phyloP scores from a whole-genome alignment of 2,329 filamentous ascomycete genomes.

The Hawksworthiomyces lignivorus region DNA sequence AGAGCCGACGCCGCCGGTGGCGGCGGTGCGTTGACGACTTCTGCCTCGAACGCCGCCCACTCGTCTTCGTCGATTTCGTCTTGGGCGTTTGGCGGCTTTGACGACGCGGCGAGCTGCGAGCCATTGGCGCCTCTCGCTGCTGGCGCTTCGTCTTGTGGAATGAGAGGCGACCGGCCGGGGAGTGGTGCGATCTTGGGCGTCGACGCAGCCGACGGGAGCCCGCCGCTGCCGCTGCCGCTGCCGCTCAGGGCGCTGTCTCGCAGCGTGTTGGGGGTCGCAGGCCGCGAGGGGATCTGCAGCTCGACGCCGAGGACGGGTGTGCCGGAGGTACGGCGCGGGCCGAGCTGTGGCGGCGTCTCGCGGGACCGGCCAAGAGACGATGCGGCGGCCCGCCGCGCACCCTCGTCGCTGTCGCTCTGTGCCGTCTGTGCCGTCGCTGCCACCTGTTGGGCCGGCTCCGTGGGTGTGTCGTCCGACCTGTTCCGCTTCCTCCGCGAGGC shows the following conservation, averaged over 20 bases:
- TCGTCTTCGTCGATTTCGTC: conserved; percentile 60
- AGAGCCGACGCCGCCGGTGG: conserved; percentile 21
- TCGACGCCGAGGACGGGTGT: conserved; percentile 50
- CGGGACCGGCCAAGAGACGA: no score
- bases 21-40: conserved; percentile 49
- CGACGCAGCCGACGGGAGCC: conserved; percentile 30
- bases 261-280: conserved; percentile 47
- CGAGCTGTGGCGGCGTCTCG: no score
- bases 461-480: conserved; percentile 27
- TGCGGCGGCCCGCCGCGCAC: conserved; percentile 11
- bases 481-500: conserved; percentile 38
- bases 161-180: conserved; percentile 30
- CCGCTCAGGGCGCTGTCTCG: conserved; percentile 15
- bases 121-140: conserved; percentile 19
- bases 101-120: conserved; percentile 30
- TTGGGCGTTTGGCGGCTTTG: conserved; percentile 18
- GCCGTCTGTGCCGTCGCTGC: neutral
- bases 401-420: conserved; percentile 1
- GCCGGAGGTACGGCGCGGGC: conserved; percentile 40
- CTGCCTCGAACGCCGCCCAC: conserved; percentile 81
- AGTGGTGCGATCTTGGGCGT: conserved; percentile 32
- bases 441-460: no score
- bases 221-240: conserved; percentile 1
- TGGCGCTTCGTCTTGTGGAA: conserved; percentile 20
- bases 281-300: conserved; percentile 56